Evolutionary conservation across 805 yeast genomes (phyloP).

Genomic region (Hyphopichia homilentoma): DNA sequence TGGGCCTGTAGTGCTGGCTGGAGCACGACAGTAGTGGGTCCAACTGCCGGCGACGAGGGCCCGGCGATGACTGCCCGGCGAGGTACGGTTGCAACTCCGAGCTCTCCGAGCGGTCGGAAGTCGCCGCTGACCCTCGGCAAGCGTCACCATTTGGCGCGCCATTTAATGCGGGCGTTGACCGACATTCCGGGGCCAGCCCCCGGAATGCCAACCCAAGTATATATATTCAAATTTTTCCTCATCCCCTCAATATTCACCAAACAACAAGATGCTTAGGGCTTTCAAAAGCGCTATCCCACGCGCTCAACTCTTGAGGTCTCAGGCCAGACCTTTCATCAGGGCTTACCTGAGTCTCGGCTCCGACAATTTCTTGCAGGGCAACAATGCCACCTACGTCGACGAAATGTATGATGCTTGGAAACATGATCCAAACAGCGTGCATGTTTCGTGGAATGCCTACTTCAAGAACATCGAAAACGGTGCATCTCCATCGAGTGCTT

Average conservation of each 20-base stretch:
- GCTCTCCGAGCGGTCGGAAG: too few relatives aligned
- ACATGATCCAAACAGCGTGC: constrained; percentile 85
- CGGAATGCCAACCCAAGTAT: too few relatives aligned
- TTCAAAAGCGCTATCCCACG: constrained; percentile 36
- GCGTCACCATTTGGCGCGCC: too few relatives aligned
- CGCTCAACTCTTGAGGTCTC: constrained; percentile 28
- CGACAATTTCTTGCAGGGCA: constrained; percentile 80
- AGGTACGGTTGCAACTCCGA: too few relatives aligned
- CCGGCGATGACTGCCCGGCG: too few relatives aligned
- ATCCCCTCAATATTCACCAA: too few relatives aligned
- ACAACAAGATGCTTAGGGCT: constrained; percentile 44
- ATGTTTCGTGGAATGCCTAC: constrained; percentile 95
- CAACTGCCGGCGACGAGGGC: too few relatives aligned
- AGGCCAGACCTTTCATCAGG: constrained; percentile 9
- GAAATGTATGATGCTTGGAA: constrained; percentile 98
- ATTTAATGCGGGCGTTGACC: too few relatives aligned
- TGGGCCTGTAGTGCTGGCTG: too few relatives aligned
- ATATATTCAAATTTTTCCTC: background rate
- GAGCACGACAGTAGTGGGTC: too few relatives aligned
- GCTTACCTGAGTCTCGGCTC: constrained; percentile 36
- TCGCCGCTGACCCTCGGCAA: too few relatives aligned
- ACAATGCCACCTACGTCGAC: constrained; percentile 89
- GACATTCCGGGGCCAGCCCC: too few relatives aligned
- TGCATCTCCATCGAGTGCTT: constrained; percentile 73
- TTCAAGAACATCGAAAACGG: constrained; percentile 82